phyloP scores from a whole-genome alignment of 768 basidiomycete species.

The Cystofilobasidium ferigula region DNA sequence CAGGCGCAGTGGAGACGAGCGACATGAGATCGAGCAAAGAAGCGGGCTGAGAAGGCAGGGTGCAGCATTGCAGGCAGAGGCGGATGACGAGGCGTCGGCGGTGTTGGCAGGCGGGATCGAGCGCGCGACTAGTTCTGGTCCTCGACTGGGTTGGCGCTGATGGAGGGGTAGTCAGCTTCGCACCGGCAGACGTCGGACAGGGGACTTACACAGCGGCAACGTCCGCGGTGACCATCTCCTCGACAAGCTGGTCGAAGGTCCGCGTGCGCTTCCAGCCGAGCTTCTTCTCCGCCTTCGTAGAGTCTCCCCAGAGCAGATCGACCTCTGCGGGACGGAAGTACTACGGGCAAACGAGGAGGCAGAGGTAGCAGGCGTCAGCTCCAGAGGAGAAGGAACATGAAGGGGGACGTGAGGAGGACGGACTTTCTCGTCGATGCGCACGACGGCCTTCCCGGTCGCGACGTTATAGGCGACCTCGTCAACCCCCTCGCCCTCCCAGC shows the following conservation, averaged over 20 bases:
- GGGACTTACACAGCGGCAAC: background rate
- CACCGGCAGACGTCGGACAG: too few relatives aligned
- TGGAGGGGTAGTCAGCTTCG: too few relatives aligned
- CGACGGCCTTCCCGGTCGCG: slow-evolving; percentile 59
- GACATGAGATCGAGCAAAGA: too few relatives aligned
- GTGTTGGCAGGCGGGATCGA: too few relatives aligned
- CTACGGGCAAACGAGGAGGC: slow-evolving; percentile 40
- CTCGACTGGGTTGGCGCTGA: slow-evolving; percentile 10
- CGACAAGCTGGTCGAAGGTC: slow-evolving; percentile 69
- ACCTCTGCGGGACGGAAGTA: slow-evolving; percentile 96
- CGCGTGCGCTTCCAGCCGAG: slow-evolving; percentile 87
- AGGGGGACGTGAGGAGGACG: background rate
- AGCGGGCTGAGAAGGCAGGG: too few relatives aligned
- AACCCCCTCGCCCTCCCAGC: slow-evolving; percentile 31
- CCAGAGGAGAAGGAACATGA: background rate
- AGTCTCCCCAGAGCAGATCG: slow-evolving; percentile 49
- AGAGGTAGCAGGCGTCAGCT: background rate
- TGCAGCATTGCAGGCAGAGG: too few relatives aligned
- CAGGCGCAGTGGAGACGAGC: too few relatives aligned
- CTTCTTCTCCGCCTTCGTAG: slow-evolving; percentile 73
- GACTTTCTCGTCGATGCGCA: slow-evolving; percentile 56
- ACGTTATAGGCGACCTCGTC: slow-evolving; percentile 46
- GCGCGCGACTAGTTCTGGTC: slow-evolving; percentile 23
- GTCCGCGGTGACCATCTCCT: slow-evolving; percentile 69
- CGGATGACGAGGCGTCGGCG: too few relatives aligned